Base-by-base conservation (phyloP, 2,329 filamentous ascomycete genomes). In the Phyllosticta citribraziliensis region DNA sequence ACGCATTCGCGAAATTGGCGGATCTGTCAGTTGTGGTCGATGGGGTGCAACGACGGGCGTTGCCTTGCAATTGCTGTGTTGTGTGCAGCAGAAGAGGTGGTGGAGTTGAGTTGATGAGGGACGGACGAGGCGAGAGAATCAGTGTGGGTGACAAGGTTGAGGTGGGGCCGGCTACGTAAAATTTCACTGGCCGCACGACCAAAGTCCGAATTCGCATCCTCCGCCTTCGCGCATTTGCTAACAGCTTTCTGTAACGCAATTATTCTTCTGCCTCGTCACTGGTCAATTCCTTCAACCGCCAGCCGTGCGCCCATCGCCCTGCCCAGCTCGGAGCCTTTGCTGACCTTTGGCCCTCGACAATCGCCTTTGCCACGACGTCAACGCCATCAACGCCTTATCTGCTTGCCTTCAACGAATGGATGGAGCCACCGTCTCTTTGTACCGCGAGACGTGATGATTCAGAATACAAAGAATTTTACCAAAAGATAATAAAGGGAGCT, bases 1-100 rank as follows among this genome's bases (percentile, higher is more conserved):
- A 77, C 76, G 76, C 78, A 80, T 78, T 62, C 60, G 60, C 60
- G 56, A 56, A 47, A 55, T 57, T 57, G 60, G 57, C 25, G 24
- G 59, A 14, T 50, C 53, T 20, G 55, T 40, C 59, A 27, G 59
- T 14, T 19, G 53, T 47, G 14, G 54, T 54, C 19, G 30, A 55
- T 52, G 47, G 59, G 55, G 30, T 19, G 54, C 59, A 60, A 56
- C 58, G 53, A 24, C 51, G 14, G 25, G 50, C 52, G 58, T 56
- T 60, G 58, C 58, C 2, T 8, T 51, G n/a, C 27, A 55, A 30
- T n/a, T 33, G 30, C 14, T 10, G 9, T 9, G 19, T 33, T 30
- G 58, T 30, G 50, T 60, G 58, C 52, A 51, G 47, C 24, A 20
- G 11, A 51, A 58, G 47, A 50, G 14, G 22, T 25, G 50, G 30